Percentiles rank a stretch among this genome's conserved stretches.
Evolutionary conservation across 1,284 basidiomycete genomes (phyloP).

Genomic region (Sparassis latifolia): DNA sequence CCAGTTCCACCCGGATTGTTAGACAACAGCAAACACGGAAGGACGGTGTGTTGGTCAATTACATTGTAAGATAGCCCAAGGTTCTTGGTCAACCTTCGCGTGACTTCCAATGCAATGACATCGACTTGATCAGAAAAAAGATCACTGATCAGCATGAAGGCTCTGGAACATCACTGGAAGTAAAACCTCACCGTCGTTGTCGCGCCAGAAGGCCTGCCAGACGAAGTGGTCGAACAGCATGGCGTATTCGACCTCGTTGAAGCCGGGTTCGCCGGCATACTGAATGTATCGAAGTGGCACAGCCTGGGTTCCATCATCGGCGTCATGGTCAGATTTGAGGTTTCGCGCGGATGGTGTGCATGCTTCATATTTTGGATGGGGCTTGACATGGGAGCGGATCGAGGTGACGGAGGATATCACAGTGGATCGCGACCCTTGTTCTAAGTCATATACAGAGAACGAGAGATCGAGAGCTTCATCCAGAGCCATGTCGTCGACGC

Average conservation of each 20-base stretch:
- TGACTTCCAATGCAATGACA: not conserved
- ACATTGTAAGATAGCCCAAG: not conserved
- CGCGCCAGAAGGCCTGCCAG: conserved; percentile 25
- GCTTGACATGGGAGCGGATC: not conserved
- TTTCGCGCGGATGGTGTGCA: conserved; percentile 27
- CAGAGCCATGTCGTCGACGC: conserved; percentile 4
- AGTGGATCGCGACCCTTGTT: not conserved
- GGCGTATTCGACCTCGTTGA: conserved; percentile 17
- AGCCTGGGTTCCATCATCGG: not conserved
- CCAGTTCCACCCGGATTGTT: conserved; percentile 8
- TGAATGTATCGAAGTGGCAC: conserved; percentile 22
- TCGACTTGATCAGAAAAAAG: too few species aligned
- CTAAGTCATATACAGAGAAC: conserved; percentile 3
- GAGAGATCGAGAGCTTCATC: not conserved
- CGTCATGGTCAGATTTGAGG: conserved; percentile 9
- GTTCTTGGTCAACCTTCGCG: not conserved
- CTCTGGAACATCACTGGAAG: too few species aligned
- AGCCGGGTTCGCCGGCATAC: conserved; percentile 30
- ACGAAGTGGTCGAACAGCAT: conserved; percentile 10
- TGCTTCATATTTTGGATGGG: conserved; percentile 26
- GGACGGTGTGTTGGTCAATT: not conserved
- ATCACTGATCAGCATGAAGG: too few species aligned
- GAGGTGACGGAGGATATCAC: too few species aligned
- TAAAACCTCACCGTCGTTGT: not conserved
- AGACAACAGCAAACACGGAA: too few species aligned